Percentiles rank a stretch among this genome's conserved stretches.
phyloP scores from a whole-genome alignment of 2,329 filamentous ascomycete species.

The Fusarium mangiferae region DNA sequence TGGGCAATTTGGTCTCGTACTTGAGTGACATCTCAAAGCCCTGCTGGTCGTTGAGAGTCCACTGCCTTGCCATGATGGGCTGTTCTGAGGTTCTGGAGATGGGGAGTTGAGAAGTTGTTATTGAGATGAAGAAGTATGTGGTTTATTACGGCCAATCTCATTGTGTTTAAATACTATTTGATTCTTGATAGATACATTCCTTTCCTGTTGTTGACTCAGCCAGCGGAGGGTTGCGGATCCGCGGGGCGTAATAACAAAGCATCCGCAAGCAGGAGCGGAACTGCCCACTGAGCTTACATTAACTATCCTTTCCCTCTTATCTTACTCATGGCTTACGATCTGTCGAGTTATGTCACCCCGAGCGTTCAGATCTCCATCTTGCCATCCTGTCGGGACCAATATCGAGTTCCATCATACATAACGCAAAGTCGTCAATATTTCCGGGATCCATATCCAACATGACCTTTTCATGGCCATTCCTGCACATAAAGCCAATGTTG shows the following conservation, averaged over 20 bases:
- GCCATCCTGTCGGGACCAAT: constrained; percentile 19
- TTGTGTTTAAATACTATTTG: not conserved
- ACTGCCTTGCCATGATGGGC: constrained; percentile 34
- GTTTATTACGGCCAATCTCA: fast-evolving
- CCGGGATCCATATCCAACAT: not conserved
- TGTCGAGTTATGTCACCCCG: fast-evolving
- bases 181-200: not conserved
- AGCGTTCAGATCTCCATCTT: constrained; percentile 2
- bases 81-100: fast-evolving
- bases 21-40: constrained; percentile 50
- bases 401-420: constrained; percentile 25
- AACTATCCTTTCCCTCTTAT: fast-evolving
- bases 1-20: constrained; percentile 42
- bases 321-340: fast-evolving
- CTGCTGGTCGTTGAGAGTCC: constrained; percentile 40
- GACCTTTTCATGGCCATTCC: constrained; percentile 11
- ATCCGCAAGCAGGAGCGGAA: not conserved
- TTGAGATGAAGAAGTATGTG: not conserved
- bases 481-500: constrained; percentile 27
- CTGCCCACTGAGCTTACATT: not conserved
- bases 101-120: not conserved
- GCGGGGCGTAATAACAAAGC: not conserved
- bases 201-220: not conserved
- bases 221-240: not conserved
- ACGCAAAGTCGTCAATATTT: constrained; percentile 16